Percentiles rank a stretch among this genome's conserved stretches.
Evolutionary conservation across 1,284 basidiomycete species (phyloP).

Genomic region (Pseudozyma sp.): DNA sequence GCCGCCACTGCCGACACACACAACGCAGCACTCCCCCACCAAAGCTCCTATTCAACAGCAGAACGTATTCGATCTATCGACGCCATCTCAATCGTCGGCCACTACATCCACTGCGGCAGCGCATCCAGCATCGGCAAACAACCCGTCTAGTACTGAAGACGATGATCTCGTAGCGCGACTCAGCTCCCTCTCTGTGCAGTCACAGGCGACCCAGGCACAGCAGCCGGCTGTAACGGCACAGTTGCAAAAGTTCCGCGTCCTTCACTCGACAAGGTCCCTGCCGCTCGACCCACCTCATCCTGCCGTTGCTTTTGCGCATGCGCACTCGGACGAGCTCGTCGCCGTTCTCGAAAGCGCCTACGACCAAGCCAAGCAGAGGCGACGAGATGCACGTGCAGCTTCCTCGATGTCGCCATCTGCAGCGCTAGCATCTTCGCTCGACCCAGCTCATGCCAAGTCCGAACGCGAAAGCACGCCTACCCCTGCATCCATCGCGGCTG

Average conservation of each 20-base stretch:
- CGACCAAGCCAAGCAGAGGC: conserved; percentile 32
- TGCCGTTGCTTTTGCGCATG: conserved; percentile 50
- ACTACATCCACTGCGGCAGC: neutral
- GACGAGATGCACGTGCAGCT: conserved; percentile 11
- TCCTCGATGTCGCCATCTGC: neutral
- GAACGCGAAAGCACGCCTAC: conserved; percentile 30
- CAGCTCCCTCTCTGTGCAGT: conserved; percentile 39
- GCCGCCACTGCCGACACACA: conserved; percentile 16
- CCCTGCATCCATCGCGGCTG: neutral
- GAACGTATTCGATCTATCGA: neutral
- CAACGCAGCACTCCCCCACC: conserved; percentile 8
- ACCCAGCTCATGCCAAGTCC: neutral
- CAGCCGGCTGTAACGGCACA: conserved; percentile 3
- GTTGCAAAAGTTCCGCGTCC: conserved; percentile 34
- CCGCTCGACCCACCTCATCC: conserved; percentile 52
- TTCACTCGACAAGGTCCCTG: conserved; percentile 37
- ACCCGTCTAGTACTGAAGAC: neutral
- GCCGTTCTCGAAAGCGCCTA: conserved; percentile 34
- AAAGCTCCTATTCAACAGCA: neutral
- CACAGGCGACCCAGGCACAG: conserved; percentile 5
- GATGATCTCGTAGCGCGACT: conserved; percentile 50
- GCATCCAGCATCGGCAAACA: neutral
- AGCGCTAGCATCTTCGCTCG: neutral
- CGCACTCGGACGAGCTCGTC: conserved; percentile 48
- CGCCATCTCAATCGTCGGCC: neutral